Evolutionary conservation across 1,284 basidiomycete genomes (phyloP).

Genomic region (Caloboletus firmus): DNA sequence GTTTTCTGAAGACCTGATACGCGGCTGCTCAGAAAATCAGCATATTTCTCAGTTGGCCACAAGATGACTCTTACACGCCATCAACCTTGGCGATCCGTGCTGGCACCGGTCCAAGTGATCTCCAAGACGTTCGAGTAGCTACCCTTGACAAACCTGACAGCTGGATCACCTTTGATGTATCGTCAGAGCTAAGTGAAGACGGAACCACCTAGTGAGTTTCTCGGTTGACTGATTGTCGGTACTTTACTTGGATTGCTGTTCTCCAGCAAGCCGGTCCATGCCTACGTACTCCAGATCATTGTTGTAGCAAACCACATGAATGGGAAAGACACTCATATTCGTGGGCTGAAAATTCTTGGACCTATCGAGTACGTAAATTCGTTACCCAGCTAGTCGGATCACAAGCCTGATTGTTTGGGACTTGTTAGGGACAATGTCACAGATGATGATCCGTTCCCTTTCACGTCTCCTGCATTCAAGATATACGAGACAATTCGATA

Average conservation of each 20-base stretch:
- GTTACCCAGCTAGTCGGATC: background rate
- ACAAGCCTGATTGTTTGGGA: background rate
- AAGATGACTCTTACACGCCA: slow-evolving; percentile 98
- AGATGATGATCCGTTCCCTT: slow-evolving; percentile 69
- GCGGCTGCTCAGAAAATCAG: slow-evolving; percentile 74
- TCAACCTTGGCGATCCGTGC: slow-evolving; percentile 87
- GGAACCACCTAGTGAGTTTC: slow-evolving; percentile 62
- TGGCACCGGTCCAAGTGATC: slow-evolving; percentile 88
- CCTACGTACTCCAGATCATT: slow-evolving; percentile 89
- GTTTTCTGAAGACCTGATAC: background rate
- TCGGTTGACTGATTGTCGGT: background rate
- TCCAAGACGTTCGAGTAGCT: slow-evolving; percentile 88
- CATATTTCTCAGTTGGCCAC: slow-evolving; percentile 81
- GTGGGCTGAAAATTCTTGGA: slow-evolving; percentile 85
- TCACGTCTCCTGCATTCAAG: slow-evolving; percentile 62
- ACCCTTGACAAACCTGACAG: slow-evolving; percentile 90
- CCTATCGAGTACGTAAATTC: slow-evolving; percentile 66
- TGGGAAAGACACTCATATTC: slow-evolving; percentile 97
- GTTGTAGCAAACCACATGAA: slow-evolving; percentile 95
- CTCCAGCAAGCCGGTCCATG: slow-evolving; percentile 78
- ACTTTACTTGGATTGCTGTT: slow-evolving; percentile 2
- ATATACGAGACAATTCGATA: slow-evolving; percentile 79
- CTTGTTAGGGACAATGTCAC: slow-evolving; percentile 42
- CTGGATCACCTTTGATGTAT: slow-evolving; percentile 91
- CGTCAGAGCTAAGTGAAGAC: slow-evolving; percentile 75